Evolutionary conservation across 805 yeast species (phyloP).

Genomic region (Candida schatavii): DNA sequence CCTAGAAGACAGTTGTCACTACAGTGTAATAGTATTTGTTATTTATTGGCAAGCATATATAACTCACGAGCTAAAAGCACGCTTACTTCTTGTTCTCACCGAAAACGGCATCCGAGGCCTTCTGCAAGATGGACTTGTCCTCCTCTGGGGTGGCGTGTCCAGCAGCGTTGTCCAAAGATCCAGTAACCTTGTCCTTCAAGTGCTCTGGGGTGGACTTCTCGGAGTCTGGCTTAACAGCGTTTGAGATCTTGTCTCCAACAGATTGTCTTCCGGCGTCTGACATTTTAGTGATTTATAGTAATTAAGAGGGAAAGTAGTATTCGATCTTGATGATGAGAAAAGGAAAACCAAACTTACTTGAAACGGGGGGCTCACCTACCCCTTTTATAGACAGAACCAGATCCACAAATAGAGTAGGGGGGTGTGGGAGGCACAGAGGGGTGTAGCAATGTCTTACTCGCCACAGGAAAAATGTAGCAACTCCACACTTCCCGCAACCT

Average conservation of each 20-base stretch:
- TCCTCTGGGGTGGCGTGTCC: constrained; percentile 34
- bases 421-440: background rate
- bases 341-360: background rate
- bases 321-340: background rate
- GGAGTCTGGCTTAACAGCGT: constrained; percentile 41
- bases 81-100: constrained; percentile 20
- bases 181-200: constrained; percentile 37
- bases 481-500: constrained; percentile 3
- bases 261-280: constrained; percentile 44
- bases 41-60: too few species aligned
- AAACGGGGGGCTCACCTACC: background rate
- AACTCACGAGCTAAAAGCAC: too few species aligned
- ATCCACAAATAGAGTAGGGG: background rate
- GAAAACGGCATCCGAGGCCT: constrained; percentile 44
- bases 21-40: too few species aligned
- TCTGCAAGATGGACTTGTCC: constrained; percentile 40
- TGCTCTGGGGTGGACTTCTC: constrained; percentile 38
- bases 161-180: constrained; percentile 32
- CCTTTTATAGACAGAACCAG: background rate
- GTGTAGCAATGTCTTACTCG: background rate
- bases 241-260: constrained; percentile 34
- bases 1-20: too few species aligned
- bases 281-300: constrained; percentile 19
- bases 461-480: background rate
- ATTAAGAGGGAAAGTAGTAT: background rate